phyloP scores from a whole-genome alignment of 768 basidiomycete species.

The Leccinum imitatum region DNA sequence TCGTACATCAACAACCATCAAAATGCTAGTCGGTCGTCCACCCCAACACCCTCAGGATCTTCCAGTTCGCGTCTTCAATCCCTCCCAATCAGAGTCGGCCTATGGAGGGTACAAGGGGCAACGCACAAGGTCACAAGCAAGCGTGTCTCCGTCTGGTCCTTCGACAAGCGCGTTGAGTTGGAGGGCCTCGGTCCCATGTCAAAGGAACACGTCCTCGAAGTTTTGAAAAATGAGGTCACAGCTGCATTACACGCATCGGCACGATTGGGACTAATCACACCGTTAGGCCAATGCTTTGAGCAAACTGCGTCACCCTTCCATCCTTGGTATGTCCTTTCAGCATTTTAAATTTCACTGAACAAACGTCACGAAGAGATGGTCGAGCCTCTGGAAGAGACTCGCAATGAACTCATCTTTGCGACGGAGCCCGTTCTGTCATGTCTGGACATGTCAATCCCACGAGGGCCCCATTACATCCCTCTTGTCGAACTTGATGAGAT shows the following conservation, averaged over 20 bases:
- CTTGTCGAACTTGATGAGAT: conserved; percentile 92
- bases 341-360: conserved; percentile 6
- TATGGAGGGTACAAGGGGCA: conserved; percentile 88
- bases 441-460: conserved; percentile 72
- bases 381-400: conserved; percentile 92
- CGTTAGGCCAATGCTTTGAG: conserved; percentile 78
- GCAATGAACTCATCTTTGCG: conserved; percentile 87
- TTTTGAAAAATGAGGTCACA: conserved; percentile 84
- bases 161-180: conserved; percentile 82
- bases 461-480: conserved; percentile 52
- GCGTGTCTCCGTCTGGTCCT: conserved; percentile 89
- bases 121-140: conserved; percentile 88
- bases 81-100: conserved; percentile 58
- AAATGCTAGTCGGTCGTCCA: conserved; percentile 38
- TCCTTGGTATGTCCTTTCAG: conserved; percentile 60
- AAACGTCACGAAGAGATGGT: conserved; percentile 73
- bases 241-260: conserved; percentile 17
- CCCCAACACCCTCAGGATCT: conserved; percentile 35
- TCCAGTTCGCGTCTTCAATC: conserved; percentile 42
- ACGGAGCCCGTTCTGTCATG: conserved; percentile 89
- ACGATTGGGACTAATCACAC: conserved; percentile 8
- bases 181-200: conserved; percentile 64
- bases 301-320: conserved; percentile 86
- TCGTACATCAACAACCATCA: conserved; percentile 64
- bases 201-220: conserved; percentile 76